Conservation (phyloP, 2,329 filamentous ascomycete species). For the Diplodia scrobiculata region DNA sequence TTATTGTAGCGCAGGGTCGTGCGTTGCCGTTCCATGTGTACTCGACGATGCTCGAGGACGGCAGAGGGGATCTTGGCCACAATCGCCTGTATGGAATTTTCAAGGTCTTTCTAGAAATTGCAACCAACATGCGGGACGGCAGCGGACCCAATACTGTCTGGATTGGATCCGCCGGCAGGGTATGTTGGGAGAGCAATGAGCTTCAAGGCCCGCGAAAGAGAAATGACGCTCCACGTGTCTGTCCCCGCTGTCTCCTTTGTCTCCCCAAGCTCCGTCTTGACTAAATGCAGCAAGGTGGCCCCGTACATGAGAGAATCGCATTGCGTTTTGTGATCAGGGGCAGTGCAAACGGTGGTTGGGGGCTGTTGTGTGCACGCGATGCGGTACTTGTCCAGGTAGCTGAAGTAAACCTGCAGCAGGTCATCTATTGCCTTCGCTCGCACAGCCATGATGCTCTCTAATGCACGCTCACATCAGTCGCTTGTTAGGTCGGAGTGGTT, state of each 20-base stretch:
- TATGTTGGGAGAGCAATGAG: no score
- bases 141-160: no score
- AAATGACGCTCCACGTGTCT: no score
- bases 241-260: no score
- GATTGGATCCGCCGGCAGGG: no score
- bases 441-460: neutral
- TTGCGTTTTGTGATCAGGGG: no score
- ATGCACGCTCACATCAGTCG: neutral
- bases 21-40: neutral
- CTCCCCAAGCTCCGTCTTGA: no score
- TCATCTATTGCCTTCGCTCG: neutral
- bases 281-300: no score
- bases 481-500: neutral
- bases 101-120: neutral
- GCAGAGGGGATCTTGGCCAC: neutral
- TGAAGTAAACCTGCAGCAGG: neutral
- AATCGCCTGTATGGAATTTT: neutral
- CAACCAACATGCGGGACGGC: neutral
- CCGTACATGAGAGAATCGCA: no score
- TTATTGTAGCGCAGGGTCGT: neutral
- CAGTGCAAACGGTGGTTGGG: no score
- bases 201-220: no score
- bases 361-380: no score
- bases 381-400: neutral
- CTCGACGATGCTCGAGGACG: neutral